Conservation (phyloP, 805 yeast genomes). For the Nakazawaea siamensis region DNA sequence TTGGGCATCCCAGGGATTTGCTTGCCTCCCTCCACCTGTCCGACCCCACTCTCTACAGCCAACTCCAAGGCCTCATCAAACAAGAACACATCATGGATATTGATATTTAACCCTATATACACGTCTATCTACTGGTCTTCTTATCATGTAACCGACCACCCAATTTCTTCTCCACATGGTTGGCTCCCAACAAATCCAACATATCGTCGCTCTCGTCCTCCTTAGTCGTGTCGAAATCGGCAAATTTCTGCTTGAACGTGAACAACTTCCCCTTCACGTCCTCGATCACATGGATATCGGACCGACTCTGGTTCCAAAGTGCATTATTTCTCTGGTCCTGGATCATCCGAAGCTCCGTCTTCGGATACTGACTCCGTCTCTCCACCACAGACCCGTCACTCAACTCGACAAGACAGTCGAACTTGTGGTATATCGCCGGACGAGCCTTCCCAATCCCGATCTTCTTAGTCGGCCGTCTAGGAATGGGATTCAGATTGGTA, state of each 20-base stretch:
- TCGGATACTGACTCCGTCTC: conserved; percentile 83
- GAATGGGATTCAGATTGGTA: conserved; percentile 15
- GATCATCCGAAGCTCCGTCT: conserved; percentile 75
- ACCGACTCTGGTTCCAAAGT: conserved; percentile 83
- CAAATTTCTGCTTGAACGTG: conserved; percentile 62
- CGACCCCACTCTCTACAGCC: no score
- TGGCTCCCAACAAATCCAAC: conserved; percentile 48
- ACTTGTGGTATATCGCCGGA: conserved; percentile 88
- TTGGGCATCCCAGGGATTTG: no score
- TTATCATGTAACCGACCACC: conserved; percentile 20
- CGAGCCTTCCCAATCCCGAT: conserved; percentile 78
- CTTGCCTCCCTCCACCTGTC: no score
- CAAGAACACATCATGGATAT: conserved; percentile 20
- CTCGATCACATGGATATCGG: conserved; percentile 65
- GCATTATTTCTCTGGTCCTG: conserved; percentile 83
- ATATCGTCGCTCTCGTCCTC: conserved; percentile 33
- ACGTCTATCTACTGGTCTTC: conserved; percentile 1
- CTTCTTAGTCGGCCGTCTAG: conserved; percentile 55
- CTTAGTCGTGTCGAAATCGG: conserved; percentile 31
- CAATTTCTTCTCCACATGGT: conserved; percentile 24
- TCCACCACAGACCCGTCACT: conserved; percentile 88
- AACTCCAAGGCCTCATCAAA: conserved; percentile 29
- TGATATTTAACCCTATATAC: not conserved
- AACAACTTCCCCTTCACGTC: conserved; percentile 76
- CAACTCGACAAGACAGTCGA: conserved; percentile 81